Conservation (phyloP, 2,329 filamentous ascomycete species). For the Calycina herbarum region DNA sequence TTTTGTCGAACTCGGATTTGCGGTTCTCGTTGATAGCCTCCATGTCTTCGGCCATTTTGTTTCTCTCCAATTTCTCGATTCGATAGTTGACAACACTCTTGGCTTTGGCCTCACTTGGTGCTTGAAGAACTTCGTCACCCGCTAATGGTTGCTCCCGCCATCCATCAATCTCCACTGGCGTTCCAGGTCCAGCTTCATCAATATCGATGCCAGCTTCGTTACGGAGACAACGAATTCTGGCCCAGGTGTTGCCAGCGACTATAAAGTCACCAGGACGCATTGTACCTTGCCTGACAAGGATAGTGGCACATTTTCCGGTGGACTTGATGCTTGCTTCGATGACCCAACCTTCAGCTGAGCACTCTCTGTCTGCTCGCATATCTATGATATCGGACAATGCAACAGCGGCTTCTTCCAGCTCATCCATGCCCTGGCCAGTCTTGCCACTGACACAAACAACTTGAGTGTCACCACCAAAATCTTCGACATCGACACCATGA, state of each 20-base stretch:
- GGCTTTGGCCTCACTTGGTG: constrained; percentile 73
- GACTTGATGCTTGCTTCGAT: constrained; percentile 88
- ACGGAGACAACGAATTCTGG: constrained; percentile 76
- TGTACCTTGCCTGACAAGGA: constrained; percentile 86
- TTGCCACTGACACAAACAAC: constrained; percentile 90
- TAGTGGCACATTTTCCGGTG: constrained; percentile 80
- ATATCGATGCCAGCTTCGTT: constrained; percentile 81
- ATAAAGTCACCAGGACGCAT: constrained; percentile 78
- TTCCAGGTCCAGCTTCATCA: constrained; percentile 76
- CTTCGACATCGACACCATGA: constrained; percentile 87
- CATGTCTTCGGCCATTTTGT: constrained; percentile 66
- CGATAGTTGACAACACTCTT: constrained; percentile 78
- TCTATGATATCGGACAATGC: constrained; percentile 88
- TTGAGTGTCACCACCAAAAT: constrained; percentile 92
- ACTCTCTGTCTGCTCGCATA: constrained; percentile 75
- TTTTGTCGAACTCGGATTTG: constrained; percentile 55
- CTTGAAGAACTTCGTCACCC: constrained; percentile 85
- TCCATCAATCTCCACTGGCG: constrained; percentile 89
- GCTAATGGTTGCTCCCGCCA: constrained; percentile 87
- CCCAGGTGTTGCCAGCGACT: constrained; percentile 86
- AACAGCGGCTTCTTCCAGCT: constrained; percentile 87
- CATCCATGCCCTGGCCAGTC: constrained; percentile 86
- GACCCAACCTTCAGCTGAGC: constrained; percentile 87
- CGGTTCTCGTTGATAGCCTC: constrained; percentile 74
- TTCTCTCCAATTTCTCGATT: constrained; percentile 67